A percentile compares a stretch with the other conserved stretches of the same genome.
Conservation (phyloP, 2,329 filamentous ascomycete genomes). For the Colletotrichum tofieldiae region DNA sequence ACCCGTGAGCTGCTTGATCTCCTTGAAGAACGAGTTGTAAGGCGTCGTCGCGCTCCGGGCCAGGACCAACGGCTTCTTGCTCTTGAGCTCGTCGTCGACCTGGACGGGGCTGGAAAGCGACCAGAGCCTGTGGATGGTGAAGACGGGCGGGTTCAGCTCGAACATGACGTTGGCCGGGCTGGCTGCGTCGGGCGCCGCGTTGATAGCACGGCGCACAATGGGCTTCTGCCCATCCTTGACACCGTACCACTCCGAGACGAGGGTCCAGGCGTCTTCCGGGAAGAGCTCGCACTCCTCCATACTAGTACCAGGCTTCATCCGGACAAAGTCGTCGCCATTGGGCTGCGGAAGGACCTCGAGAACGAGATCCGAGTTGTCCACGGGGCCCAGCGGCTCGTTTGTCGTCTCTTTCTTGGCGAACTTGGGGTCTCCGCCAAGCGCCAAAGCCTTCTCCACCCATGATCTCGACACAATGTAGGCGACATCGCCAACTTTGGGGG, state of each 20-base stretch:
- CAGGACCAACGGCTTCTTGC: slow-evolving; percentile 72
- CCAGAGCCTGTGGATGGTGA: slow-evolving; percentile 87
- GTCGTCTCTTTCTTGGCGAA: slow-evolving; percentile 71
- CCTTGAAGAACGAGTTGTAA: slow-evolving; percentile 82
- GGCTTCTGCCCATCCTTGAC: slow-evolving; percentile 77
- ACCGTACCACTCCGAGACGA: slow-evolving; percentile 88
- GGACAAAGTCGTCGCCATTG: slow-evolving; percentile 73
- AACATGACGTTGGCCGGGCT: slow-evolving; percentile 78
- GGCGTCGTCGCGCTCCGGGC: slow-evolving; percentile 80
- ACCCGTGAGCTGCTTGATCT: slow-evolving; percentile 77
- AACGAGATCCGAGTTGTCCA: slow-evolving; percentile 91
- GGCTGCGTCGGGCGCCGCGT: slow-evolving; percentile 75
- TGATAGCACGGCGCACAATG: slow-evolving; percentile 83
- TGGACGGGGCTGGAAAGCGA: slow-evolving; percentile 70
- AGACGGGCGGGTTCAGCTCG: slow-evolving; percentile 88
- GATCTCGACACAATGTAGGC: slow-evolving; percentile 84
- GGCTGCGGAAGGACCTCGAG: slow-evolving; percentile 70
- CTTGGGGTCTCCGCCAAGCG: slow-evolving; percentile 73
- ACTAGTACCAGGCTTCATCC: slow-evolving; percentile 79
- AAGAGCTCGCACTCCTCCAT: slow-evolving; percentile 84
- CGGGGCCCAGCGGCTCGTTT: slow-evolving; percentile 78
- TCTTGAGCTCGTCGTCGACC: slow-evolving; percentile 72
- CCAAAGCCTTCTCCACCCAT: slow-evolving; percentile 84
- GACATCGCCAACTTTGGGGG: slow-evolving; percentile 78
- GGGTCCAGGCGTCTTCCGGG: slow-evolving; percentile 84